Evolutionary conservation across 2,329 filamentous ascomycete genomes (phyloP).

Genomic region (Chaetomiaceae sp.): DNA sequence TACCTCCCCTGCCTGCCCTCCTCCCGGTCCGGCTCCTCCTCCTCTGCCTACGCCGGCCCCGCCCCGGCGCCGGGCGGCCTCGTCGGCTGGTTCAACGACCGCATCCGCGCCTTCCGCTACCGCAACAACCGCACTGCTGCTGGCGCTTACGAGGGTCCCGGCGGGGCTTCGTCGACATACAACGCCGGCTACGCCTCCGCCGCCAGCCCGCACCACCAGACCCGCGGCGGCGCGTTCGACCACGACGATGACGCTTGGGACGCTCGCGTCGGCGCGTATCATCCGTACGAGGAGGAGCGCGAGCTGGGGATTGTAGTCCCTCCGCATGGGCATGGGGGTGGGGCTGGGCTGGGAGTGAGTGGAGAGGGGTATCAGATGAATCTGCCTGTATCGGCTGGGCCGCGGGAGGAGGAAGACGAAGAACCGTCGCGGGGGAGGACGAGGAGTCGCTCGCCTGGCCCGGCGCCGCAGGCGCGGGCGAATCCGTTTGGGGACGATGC

Average conservation of each 20-base stretch:
- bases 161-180: slow-evolving; percentile 31
- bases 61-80: slow-evolving; percentile 56
- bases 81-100: slow-evolving; percentile 66
- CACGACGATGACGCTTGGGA: slow-evolving; percentile 88
- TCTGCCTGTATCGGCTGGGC: slow-evolving; percentile 29
- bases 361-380: slow-evolving; percentile 46
- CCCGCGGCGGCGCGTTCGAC: slow-evolving; percentile 59
- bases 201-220: slow-evolving; percentile 30
- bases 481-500: slow-evolving; percentile 68
- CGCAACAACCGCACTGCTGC: slow-evolving; percentile 59
- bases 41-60: slow-evolving; percentile 43
- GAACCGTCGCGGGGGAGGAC: slow-evolving; percentile 36
- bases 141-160: slow-evolving; percentile 61
- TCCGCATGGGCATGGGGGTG: slow-evolving; percentile 25
- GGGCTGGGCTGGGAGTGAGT: slow-evolving; percentile 26
- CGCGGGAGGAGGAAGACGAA: slow-evolving; percentile 27
- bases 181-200: slow-evolving; percentile 23
- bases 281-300: slow-evolving; percentile 68
- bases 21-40: slow-evolving; percentile 30
- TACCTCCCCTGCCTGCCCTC: slow-evolving; percentile 68
- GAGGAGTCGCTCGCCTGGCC: slow-evolving; percentile 38
- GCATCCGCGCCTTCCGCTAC: slow-evolving; percentile 52
- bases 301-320: slow-evolving; percentile 51
- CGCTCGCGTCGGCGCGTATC: slow-evolving; percentile 60
- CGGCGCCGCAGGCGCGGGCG: slow-evolving; percentile 27